phyloP scores from a whole-genome alignment of 345 rosid genomes.

The Fremontodendron californicum region DNA sequence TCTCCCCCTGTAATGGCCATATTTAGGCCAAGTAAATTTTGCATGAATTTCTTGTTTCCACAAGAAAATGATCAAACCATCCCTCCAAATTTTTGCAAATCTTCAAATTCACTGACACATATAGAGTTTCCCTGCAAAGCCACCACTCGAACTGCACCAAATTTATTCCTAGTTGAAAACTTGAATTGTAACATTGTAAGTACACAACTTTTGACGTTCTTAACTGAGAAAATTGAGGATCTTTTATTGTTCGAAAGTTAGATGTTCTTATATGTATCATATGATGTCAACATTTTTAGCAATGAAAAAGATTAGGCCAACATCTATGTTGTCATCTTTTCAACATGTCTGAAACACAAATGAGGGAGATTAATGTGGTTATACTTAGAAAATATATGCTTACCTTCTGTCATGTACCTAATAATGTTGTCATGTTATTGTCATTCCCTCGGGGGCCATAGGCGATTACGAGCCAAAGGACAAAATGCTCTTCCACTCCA shows the following conservation, averaged over 20 bases:
- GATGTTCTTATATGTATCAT: constrained; percentile 2
- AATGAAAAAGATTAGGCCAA: background rate
- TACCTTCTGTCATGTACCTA: background rate
- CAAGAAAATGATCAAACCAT: background rate
- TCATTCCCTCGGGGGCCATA: background rate
- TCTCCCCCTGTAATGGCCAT: background rate
- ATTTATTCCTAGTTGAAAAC: background rate
- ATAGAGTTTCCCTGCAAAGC: background rate
- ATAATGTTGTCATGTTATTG: background rate
- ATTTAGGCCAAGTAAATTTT: background rate
- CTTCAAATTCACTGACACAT: background rate
- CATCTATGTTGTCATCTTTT: background rate
- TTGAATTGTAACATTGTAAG: background rate
- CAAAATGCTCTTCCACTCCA: background rate
- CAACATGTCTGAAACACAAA: background rate
- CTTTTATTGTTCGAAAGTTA: background rate
- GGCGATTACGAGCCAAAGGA: background rate
- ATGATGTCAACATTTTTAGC: background rate
- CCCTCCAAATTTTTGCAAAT: background rate
- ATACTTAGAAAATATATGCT: background rate
- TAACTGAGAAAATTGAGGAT: background rate
- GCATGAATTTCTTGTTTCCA: background rate
- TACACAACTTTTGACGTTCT: background rate
- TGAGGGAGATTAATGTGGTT: background rate
- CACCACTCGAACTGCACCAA: background rate